Conservation (phyloP, 176 grass and related monocot genomes). For the Oryza punctata region DNA sequence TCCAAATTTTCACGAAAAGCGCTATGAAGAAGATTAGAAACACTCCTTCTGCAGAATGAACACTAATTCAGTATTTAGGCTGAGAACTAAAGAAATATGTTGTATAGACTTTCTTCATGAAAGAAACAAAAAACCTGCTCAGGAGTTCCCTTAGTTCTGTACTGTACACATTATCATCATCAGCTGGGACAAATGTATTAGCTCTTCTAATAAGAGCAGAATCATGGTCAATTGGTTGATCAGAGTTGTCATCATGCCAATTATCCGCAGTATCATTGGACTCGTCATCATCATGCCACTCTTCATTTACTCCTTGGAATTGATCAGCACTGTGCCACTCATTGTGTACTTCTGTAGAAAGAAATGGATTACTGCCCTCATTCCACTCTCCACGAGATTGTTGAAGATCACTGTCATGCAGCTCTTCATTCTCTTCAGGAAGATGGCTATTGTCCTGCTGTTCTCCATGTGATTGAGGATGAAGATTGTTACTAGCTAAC, state of each 20-base stretch:
- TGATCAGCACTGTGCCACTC: constrained; percentile 66
- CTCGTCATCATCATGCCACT: constrained; percentile 66
- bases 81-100: constrained; percentile 6
- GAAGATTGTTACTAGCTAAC: constrained; percentile 48
- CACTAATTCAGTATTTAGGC: constrained; percentile 27
- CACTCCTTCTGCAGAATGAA: constrained; percentile 75
- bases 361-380: constrained; percentile 21
- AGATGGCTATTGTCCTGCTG: constrained; percentile 49
- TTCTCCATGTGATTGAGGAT: constrained; percentile 49
- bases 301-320: constrained; percentile 58
- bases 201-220: constrained; percentile 60
- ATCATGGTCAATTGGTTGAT: constrained; percentile 53
- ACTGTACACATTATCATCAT: constrained; percentile 85
- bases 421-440: constrained; percentile 50
- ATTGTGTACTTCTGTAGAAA: constrained; percentile 42
- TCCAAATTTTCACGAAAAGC: constrained; percentile 94
- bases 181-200: constrained; percentile 69
- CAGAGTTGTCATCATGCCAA: constrained; percentile 63
- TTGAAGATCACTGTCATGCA: constrained; percentile 47
- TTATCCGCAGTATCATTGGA: constrained; percentile 61
- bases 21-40: constrained; percentile 95
- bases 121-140: constrained; percentile 65
- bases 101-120: constrained; percentile 3
- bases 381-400: constrained; percentile 58
- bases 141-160: constrained; percentile 86